Base-by-base conservation (phyloP, 2,329 filamentous ascomycete genomes). In the Penicillium sp. region DNA sequence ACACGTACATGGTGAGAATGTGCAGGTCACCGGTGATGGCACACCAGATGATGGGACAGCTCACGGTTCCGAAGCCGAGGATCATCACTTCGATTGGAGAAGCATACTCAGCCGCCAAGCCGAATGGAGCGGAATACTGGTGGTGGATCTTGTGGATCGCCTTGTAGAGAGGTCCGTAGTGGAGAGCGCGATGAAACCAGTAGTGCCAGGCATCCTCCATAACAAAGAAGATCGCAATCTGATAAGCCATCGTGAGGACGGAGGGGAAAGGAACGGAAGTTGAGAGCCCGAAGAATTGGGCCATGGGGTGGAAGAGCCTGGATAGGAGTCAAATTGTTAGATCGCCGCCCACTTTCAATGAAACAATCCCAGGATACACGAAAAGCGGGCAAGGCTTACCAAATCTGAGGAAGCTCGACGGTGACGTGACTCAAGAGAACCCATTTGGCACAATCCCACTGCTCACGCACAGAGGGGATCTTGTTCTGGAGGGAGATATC, bases 191-290 rank as follows among this genome's bases (percentile, higher is more conserved):
- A 75, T 98, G 93, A 59, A 83, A 83, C 84, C 90, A 97, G 79
- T 98, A 98, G 74, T 98, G 93, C 93, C 93, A 98, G 58, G 91
- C 77, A 72, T 98, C 93, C 72, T 98, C 93, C 64, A 96, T 73
- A 50, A 97, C 80, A 74, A 98, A 98, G 79, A 97, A 94, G 67
- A 97, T 78, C 52, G 84, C 81, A 59, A 98, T 91, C 64, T 98
- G 93, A 67, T 87, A 83, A 56, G 85, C 86, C 79, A 98, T 97
- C 64, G 84, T 96, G 74, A 80, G 86, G 58, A 85, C 63, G 9
- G 86, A 77, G 32, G 93, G 93, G 77, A 98, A 98, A 8, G 91
- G 93, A 42, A 95, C 88, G 53, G 83, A 82, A 57, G 88, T 95
- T 50, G 84, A 79, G 72, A 98, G 85, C 62, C 93, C 93, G 68